These are phyloP conservation scores for Hansenula sp. DNA, from an alignment of 1,139 yeast species.

Conservation along the genomic window DNA sequence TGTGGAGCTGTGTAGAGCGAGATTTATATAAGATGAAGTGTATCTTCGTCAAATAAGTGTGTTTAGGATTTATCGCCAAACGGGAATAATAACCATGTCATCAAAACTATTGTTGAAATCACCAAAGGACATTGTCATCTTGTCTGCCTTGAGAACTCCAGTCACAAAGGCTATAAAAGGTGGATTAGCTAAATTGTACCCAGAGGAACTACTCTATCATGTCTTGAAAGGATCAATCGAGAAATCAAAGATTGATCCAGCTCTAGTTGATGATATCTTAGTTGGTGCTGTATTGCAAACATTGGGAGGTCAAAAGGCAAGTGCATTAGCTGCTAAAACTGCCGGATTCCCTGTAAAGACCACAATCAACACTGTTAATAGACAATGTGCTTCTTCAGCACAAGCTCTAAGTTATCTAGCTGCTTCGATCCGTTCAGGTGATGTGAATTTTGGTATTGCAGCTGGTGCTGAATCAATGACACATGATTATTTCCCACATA, in stretches of 20 bases:
- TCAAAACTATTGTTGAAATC: slow-evolving; percentile 21
- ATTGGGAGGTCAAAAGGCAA: slow-evolving; percentile 32
- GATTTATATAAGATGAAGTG: too few species aligned
- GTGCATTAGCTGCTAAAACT: slow-evolving; percentile 29
- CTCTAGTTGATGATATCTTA: slow-evolving; percentile 27
- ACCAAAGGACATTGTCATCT: slow-evolving; percentile 33
- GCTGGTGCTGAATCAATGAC: slow-evolving; percentile 45
- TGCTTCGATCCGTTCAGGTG: slow-evolving; percentile 30
- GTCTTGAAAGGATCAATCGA: slow-evolving; percentile 30
- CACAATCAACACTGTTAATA: slow-evolving; percentile 35
- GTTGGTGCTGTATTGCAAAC: slow-evolving; percentile 32
- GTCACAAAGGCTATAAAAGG: slow-evolving; percentile 35
- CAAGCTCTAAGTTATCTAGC: slow-evolving; percentile 36
- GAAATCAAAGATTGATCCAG: slow-evolving; percentile 26
- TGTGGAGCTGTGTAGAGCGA: too few species aligned
- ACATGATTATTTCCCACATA: slow-evolving; percentile 36
- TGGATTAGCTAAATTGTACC: slow-evolving; percentile 32
- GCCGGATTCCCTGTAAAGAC: slow-evolving; percentile 35
- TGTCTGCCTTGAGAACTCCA: slow-evolving; percentile 35
- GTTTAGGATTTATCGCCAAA: too few species aligned
- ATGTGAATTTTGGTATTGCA: slow-evolving; percentile 33
- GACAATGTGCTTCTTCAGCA: slow-evolving; percentile 40
- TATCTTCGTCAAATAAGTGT: too few species aligned
- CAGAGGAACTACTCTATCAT: slow-evolving; percentile 33
- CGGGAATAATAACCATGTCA: not conserved